Base-by-base conservation (phyloP, 2,329 filamentous ascomycete genomes). In the Apiospora rasikravindrae region DNA sequence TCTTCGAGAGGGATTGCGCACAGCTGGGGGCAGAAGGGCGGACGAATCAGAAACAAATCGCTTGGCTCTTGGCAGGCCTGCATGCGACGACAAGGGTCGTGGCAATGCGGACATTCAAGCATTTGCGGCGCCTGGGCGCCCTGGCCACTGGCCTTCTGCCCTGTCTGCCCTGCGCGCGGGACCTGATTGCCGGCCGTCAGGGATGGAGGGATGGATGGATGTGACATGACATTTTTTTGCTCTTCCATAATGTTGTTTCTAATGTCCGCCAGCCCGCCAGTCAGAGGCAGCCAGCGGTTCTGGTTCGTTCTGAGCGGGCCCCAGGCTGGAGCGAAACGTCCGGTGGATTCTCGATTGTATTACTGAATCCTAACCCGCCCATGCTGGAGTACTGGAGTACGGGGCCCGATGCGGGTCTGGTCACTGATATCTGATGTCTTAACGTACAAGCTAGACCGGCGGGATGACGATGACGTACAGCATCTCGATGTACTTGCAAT, bases 71-170 rank as follows among this genome's bases (percentile, higher is more conserved):
- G 53, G 57, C 57, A 64, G 57, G 33, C 29, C 53, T 61, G 53
- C 53, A 61, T 61, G 53, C 53, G 53, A n/a, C 57, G 33, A 37
- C 57, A 64, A 64, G 57, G 57, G 57, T 64, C 22, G 33, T 40
- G 57, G 57, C 57, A 64, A 64, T 40, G 57, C 33, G 57, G 57
- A 64, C 7, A 64, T 64, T 64, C 57, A 64, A 64, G 57, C 57
- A 64, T 64, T 57, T 57, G 33, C 22, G 57, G 57, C 57, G 57
- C 16, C 29, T 61, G n/a, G 49, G 49, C 49, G 49, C n/a, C 49
- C 24, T 53, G 49, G 24, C n/a, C n/a, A 13, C 45, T 45, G 6
- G 45, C 22, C 45, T 22, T 22, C 49, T 53, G 47, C 47, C n/a
- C 22, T 57, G 51, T 57, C 51, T 57, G 51, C 51, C 53, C 53